A percentile compares a stretch with the other conserved stretches of the same genome.
phyloP scores from a whole-genome alignment of 768 basidiomycete species.

The Hygrophoropsis aurantiaca region DNA sequence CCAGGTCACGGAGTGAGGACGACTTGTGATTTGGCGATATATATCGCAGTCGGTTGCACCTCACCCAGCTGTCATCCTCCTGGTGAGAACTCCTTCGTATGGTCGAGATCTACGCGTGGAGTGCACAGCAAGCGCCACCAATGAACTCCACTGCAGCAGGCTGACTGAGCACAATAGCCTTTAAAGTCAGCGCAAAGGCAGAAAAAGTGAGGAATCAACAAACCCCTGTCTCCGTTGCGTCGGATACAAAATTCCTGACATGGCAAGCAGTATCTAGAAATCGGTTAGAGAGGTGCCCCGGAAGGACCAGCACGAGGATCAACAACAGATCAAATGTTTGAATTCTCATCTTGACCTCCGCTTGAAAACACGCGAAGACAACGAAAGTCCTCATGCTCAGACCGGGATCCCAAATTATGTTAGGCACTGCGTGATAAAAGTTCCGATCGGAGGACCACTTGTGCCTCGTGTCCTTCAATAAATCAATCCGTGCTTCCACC shows the following conservation, averaged over 20 bases:
- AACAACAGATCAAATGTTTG: neutral
- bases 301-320: conserved; percentile 1
- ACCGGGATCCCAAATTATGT: conserved; percentile 8
- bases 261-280: neutral
- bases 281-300: neutral
- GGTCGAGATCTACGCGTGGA: too few relatives aligned
- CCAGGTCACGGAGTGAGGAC: too few relatives aligned
- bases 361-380: neutral
- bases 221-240: neutral
- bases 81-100: too few relatives aligned
- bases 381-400: neutral
- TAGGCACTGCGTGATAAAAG: conserved; percentile 9
- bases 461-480: conserved; percentile 6
- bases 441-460: conserved; percentile 4
- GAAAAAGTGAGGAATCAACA: neutral
- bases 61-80: too few relatives aligned
- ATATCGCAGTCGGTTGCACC: too few relatives aligned
- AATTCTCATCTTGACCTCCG: neutral
- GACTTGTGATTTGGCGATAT: too few relatives aligned
- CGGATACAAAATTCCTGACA: neutral
- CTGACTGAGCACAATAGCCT: too few relatives aligned
- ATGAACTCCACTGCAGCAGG: too few relatives aligned
- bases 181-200: too few relatives aligned
- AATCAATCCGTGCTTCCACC: conserved; percentile 1
- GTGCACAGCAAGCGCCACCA: too few relatives aligned